Evolutionary conservation across 1,284 basidiomycete species (phyloP), one percentile per base, ranked within the genome.

Genomic region (Earliella scabrosa): DNA sequence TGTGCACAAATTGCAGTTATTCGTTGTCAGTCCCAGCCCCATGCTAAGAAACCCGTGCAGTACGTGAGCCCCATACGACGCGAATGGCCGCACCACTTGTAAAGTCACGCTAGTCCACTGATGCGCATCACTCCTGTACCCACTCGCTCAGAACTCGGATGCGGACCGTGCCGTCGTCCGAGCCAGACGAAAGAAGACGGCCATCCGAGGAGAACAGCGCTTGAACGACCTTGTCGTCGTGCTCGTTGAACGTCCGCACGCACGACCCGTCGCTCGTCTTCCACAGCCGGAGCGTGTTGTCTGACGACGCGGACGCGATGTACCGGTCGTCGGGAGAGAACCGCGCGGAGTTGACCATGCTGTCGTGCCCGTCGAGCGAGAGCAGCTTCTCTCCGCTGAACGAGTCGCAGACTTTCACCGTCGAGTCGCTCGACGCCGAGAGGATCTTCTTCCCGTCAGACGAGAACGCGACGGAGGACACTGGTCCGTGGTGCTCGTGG

Each of bases 391-490:
- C 57, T 10, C 61, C 58, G 29, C 35, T 46, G 50, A 34, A 55
- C 41, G 56, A 59, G 52, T 61, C 52, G 50, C 54, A 61, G 11
- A 61, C 45, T 40, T 57, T 52, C 21, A 61, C 54, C 14, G 57
- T 54, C 36, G 34, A 34, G 27, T 61, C 62, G 29, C 45, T 54
- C 20, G 52, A 53, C 24, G 52, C 58, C 8, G 61, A 54, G 35
- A 59, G 35, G 16, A 62, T 34, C 31, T 43, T 47, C 56, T 21
- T 43, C n/a, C 68, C 69, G 47, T 77, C 72, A 2, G 67, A 69
- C 4, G 74, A 76, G 54, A 75, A 78, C 16, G 61, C 65, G 20
- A 74, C 71, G 4, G 66, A 59, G 50, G 68, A 74, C 2, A 77
- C 67, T 0, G 65, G 64, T 1, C 69, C 69, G 0, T 52, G 60